These are phyloP conservation scores for Fusarium irregulare DNA, from an alignment of 2,329 filamentous ascomycete genomes.

Conservation along the genomic window DNA sequence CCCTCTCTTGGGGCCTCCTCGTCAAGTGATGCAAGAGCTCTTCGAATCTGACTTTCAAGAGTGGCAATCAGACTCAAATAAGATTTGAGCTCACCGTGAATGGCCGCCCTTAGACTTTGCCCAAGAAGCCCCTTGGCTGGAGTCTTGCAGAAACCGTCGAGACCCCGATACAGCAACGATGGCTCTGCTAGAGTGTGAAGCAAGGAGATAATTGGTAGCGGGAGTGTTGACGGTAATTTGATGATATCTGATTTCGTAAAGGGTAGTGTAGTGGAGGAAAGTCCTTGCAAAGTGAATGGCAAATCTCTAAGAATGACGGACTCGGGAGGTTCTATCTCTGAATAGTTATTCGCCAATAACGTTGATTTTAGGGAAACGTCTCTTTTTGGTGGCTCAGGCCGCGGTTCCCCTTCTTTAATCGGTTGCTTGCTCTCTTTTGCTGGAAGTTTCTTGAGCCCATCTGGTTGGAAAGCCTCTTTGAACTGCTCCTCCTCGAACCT, in stretches of 20 bases:
- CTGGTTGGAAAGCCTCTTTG: constrained; percentile 66
- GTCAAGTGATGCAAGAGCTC: constrained; percentile 80
- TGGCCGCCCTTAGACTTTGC: constrained; percentile 90
- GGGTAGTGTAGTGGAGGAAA: constrained; percentile 85
- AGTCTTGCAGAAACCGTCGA: constrained; percentile 85
- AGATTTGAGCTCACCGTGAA: constrained; percentile 84
- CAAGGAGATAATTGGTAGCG: constrained; percentile 85
- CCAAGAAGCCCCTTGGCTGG: constrained; percentile 86
- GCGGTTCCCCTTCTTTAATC: constrained; percentile 51
- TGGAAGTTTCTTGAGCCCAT: constrained; percentile 61
- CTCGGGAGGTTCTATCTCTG: constrained; percentile 71
- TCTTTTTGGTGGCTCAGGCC: constrained; percentile 52
- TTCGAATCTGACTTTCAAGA: constrained; percentile 89
- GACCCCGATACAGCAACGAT: constrained; percentile 85
- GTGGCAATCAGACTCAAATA: constrained; percentile 93
- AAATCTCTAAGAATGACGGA: constrained; percentile 79
- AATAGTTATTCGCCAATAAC: constrained; percentile 66
- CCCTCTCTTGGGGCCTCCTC: constrained; percentile 74
- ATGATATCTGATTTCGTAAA: constrained; percentile 78
- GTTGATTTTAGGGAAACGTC: constrained; percentile 69
- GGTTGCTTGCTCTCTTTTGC: constrained; percentile 54
- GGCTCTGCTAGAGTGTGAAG: constrained; percentile 92
- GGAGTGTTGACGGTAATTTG: constrained; percentile 81
- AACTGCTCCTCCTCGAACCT: constrained; percentile 62
- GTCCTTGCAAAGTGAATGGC: constrained; percentile 90